Evolutionary conservation across 805 yeast genomes (phyloP).

Genomic region (Danielia reshetovae): DNA sequence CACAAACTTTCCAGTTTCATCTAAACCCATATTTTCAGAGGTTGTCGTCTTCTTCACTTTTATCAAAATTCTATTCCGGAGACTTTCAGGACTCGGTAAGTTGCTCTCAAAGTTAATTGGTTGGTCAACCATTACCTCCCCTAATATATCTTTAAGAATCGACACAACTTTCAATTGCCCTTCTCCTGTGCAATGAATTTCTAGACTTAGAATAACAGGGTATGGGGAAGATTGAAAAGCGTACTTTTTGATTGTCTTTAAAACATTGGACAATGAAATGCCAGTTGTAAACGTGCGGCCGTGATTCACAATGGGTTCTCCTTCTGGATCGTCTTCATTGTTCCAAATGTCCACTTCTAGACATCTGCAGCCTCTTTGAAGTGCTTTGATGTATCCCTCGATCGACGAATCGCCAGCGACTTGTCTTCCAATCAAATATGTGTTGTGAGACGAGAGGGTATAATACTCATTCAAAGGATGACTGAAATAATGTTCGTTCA

Average conservation of each 20-base stretch:
- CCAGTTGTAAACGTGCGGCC: slow-evolving; percentile 81
- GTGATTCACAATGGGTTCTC: slow-evolving; percentile 85
- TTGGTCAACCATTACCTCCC: slow-evolving; percentile 47
- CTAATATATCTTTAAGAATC: slow-evolving; percentile 54
- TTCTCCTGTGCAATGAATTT: slow-evolving; percentile 67
- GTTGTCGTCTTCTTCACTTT: slow-evolving; percentile 66
- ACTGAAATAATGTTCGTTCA: slow-evolving; percentile 20
- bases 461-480: slow-evolving; percentile 79
- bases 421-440: slow-evolving; percentile 85
- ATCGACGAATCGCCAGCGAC: slow-evolving; percentile 82
- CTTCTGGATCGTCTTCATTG: slow-evolving; percentile 43
- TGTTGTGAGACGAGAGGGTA: slow-evolving; percentile 92
- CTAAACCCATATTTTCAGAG: slow-evolving; percentile 12
- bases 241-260: slow-evolving; percentile 71
- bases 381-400: slow-evolving; percentile 81
- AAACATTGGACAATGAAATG: slow-evolving; percentile 63
- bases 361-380: slow-evolving; percentile 91
- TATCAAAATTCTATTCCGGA: slow-evolving; percentile 67
- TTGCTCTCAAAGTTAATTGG: slow-evolving; percentile 28
- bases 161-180: slow-evolving; percentile 61
- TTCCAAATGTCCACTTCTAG: slow-evolving; percentile 98
- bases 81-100: slow-evolving; percentile 65
- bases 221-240: slow-evolving; percentile 85
- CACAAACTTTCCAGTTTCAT: slow-evolving; percentile 19
- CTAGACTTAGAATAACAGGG: slow-evolving; percentile 84